Percentiles rank a stretch among this genome's conserved stretches.
These are phyloP conservation scores for Globisporangium mamillatum DNA, from an alignment of 352 stramenopile species.

Conservation along the genomic window DNA sequence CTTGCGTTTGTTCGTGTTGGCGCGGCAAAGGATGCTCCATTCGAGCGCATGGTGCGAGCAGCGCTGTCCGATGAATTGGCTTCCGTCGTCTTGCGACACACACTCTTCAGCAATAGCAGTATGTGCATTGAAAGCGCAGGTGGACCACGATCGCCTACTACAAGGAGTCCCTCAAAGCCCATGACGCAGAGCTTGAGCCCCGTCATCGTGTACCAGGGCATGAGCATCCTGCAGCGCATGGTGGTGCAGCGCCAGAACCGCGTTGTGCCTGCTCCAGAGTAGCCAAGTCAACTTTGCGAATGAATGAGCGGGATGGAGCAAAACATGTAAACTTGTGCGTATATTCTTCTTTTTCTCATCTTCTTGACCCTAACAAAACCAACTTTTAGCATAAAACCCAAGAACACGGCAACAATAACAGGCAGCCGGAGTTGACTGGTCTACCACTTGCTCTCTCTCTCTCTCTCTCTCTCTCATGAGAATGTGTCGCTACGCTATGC, in stretches of 20 bases:
- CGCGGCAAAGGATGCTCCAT: background rate
- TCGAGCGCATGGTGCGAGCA: constrained; percentile 14
- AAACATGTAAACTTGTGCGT: background rate
- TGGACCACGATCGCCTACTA: background rate
- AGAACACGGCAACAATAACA: background rate
- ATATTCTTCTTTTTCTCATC: background rate
- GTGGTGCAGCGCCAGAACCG: constrained; percentile 52
- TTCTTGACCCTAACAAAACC: constrained; percentile 1
- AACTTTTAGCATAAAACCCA: background rate
- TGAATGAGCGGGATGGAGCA: background rate
- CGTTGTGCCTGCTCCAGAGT: constrained; percentile 25
- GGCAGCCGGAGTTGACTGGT: background rate
- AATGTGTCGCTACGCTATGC: too few relatives aligned
- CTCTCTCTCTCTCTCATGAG: too few relatives aligned
- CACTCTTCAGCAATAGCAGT: background rate
- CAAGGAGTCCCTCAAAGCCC: constrained; percentile 7
- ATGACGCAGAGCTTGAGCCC: background rate
- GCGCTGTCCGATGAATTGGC: constrained; percentile 6
- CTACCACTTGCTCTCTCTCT: background rate
- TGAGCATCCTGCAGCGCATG: constrained; percentile 62
- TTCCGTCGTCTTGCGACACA: background rate
- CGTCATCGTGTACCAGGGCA: constrained; percentile 4
- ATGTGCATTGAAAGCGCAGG: background rate
- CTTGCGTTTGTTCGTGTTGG: background rate
- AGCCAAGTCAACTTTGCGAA: background rate